Evolutionary conservation across 73 alveolate genomes (phyloP), one percentile per base, ranked within the genome.

Genomic region (Paramecium tetraurelia): DNA sequence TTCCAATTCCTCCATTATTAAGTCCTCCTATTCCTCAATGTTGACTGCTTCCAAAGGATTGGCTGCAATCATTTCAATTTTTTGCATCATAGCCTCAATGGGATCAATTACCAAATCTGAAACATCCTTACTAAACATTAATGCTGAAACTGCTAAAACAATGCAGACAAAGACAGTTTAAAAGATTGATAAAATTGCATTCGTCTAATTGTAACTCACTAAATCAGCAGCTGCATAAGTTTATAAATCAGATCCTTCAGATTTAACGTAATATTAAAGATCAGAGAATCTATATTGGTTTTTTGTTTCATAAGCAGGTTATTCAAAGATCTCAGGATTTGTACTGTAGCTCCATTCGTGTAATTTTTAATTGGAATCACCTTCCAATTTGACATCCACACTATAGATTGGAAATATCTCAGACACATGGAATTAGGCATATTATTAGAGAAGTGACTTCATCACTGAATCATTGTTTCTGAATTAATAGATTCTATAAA

Each of bases 11-110:
- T 85, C 92, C 24, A 92, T 93, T 11, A 88, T 63, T 35, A 70
- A 21, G 12, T 59, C 70, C 68, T 92, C 93, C 38, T 77, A 59
- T 92, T 95, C 99, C 50, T 96, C 97, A 46, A 93, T 94, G 40
- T 94, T 92, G 2, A 94, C 95, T 12, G 98, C 97, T 94, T 95
- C 95, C 18, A 96, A 93, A 24, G 99, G 99, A 50, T 96, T 96
- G 38, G 93, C 92, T 18, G 99, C 95, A 4, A 96, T 96, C 75
- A 88, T 84, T 85, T 93, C 96, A 33, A 96, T 98, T 50, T 96
- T 96, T 70, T 88, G 80, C 35, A 96, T 93, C 99, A 96, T 96
- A 18, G 92, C 93, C 85, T 96, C 98, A 24, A 96, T 96, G n/a
- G 99, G 99, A 50, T 93, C 98, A 20, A 96, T 84, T 14, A 96